phyloP scores from a whole-genome alignment of 176 grass and related monocot genomes.

The Zea luxurians region DNA sequence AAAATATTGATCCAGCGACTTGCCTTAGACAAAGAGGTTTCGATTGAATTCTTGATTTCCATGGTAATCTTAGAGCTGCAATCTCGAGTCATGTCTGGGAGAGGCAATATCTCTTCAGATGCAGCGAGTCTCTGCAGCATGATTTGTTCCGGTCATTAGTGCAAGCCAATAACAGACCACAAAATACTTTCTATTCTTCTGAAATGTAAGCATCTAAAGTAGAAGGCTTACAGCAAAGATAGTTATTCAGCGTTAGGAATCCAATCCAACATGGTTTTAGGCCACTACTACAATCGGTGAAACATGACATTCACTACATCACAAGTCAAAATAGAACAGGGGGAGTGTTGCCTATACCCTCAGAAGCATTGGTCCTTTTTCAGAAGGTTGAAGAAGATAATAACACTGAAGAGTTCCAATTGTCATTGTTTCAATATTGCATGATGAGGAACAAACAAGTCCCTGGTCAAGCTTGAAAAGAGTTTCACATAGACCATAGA shows the following conservation, averaged over 20 bases:
- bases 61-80: constrained; percentile 41
- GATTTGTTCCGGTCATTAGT: constrained; percentile 26
- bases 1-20: background rate
- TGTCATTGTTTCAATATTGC: constrained; percentile 79
- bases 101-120: constrained; percentile 83
- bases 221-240: background rate
- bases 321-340: constrained; percentile 1
- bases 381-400: constrained; percentile 87
- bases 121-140: constrained; percentile 76
- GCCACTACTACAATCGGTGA: background rate
- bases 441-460: constrained; percentile 76
- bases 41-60: constrained; percentile 60
- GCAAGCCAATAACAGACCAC: constrained; percentile 3
- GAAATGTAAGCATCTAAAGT: background rate
- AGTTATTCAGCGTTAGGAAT: background rate
- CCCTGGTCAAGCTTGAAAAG: constrained; percentile 85
- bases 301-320: background rate
- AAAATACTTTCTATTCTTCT: background rate
- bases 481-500: constrained; percentile 70
- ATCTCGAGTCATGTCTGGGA: constrained; percentile 47
- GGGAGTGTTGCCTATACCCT: constrained; percentile 46
- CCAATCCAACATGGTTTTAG: background rate
- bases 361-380: constrained; percentile 79
- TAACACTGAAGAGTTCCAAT: constrained; percentile 61
- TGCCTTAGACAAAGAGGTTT: constrained; percentile 75